Conservation (phyloP, 805 yeast genomes). For the Candida orba region DNA sequence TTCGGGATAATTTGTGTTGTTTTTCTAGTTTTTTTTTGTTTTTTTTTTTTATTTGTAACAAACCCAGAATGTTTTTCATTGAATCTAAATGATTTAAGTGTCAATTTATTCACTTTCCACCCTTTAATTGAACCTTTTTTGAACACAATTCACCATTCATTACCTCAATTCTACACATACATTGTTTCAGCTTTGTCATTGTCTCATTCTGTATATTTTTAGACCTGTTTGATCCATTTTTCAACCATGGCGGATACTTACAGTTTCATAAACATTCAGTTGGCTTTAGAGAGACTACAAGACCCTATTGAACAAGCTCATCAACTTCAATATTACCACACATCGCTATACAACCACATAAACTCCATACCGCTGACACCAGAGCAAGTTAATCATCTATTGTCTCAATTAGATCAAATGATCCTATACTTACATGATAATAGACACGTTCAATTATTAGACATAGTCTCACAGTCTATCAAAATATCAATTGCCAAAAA, state of each 20-base stretch:
- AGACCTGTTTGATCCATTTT: too few species aligned
- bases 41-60: too few species aligned
- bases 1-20: too few species aligned
- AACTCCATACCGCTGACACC: conserved; percentile 2
- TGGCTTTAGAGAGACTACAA: background rate
- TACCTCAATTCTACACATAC: too few species aligned
- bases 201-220: too few species aligned
- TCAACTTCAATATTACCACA: conserved; percentile 7
- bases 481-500: conserved; percentile 17
- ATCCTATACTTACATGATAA: conserved; percentile 19
- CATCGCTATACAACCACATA: conserved; percentile 6
- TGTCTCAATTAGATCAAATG: conserved; percentile 13
- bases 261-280: background rate
- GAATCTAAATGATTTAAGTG: too few species aligned
- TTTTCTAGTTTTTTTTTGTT: too few species aligned
- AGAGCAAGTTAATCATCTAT: conserved; percentile 1
- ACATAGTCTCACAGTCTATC: conserved; percentile 14
- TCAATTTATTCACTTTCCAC: too few species aligned
- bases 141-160: too few species aligned
- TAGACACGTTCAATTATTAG: conserved; percentile 10
- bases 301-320: conserved; percentile 1
- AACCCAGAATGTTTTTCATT: too few species aligned
- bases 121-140: too few species aligned
- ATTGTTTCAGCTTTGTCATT: background rate
- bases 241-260: background rate